Base-by-base conservation (phyloP, 176 grass and related monocot species). In the Poa pratensis region DNA sequence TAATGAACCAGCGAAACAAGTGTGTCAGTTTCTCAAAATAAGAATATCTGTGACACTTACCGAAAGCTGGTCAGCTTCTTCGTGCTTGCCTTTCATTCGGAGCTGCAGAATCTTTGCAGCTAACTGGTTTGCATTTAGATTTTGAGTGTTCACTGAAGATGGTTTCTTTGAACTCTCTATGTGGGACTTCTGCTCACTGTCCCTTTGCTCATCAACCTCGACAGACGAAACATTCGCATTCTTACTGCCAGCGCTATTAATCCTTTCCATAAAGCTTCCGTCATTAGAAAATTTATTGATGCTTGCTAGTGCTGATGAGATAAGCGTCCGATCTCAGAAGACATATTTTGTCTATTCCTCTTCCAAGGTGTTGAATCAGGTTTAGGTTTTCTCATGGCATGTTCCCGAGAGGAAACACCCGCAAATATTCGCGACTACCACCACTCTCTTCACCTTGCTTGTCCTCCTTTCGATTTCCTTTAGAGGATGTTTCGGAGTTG, bases 61-160 rank as follows among this genome's bases (percentile, higher is more conserved):
- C 73, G 90, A 90, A 89, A 99, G 90, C 86, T 88, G 77, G 64
- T 95, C 91, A 65, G 96, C 96, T 85, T 98, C 93, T 81, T 91
- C 83, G 79, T 90, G 79, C 83, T 94, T 94, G 60, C 96, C 96
- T 93, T 94, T 98, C 91, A 98, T 94, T 66, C 88, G 87, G 76
- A 95, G 91, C 79, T 94, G 94, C 74, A 99, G 86, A 80, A 99
- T 73, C 58, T 99, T 95, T 57, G 93, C 93, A 76, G 93, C 93
- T 80, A 99, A 64, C 58, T 99, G 93, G 86, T 99, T 99, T 80
- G 91, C 88, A 88, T 85, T 99, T 83, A 95, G 60, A 28, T 75
- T 91, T 82, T 92, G 91, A 65, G 60, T 70, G 69, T 84, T 86
- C 27, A 10, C 26, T 70, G 57, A 81, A 58, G 54, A 74, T 64